These are phyloP conservation scores for Phycomyces nitens DNA, from an alignment of 192 early-diverging fungal genomes.

Conservation along the genomic window DNA sequence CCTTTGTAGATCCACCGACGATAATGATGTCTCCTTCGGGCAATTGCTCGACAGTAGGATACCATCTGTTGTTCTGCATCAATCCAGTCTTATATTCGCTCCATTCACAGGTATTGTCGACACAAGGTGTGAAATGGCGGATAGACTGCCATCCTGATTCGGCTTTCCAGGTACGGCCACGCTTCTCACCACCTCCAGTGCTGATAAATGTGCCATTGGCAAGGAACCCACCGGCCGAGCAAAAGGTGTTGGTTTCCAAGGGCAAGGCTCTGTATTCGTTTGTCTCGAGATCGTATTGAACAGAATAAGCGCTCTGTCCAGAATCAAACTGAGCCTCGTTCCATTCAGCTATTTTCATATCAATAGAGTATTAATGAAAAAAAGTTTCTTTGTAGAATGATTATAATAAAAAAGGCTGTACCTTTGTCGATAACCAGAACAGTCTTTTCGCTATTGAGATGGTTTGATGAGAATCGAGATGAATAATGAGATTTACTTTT, in stretches of 20 bases:
- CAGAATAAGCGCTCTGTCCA: slow-evolving; percentile 40
- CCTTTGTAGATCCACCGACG: slow-evolving; percentile 50
- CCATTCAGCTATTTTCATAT: slow-evolving; percentile 29
- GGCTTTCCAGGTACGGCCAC: slow-evolving; percentile 35
- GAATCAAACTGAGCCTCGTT: slow-evolving; percentile 45
- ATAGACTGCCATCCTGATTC: slow-evolving; percentile 41
- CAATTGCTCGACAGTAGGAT: slow-evolving; percentile 39
- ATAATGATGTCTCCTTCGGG: slow-evolving; percentile 51
- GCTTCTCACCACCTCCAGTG: slow-evolving; percentile 46
- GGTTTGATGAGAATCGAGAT: too few relatives aligned
- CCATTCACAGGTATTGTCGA: slow-evolving; percentile 44
- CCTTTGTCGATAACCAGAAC: slow-evolving; percentile 53
- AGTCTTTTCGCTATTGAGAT: slow-evolving; percentile 39
- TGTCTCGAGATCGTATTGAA: slow-evolving; percentile 46
- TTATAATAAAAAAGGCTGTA: too few relatives aligned
- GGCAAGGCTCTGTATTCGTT: slow-evolving; percentile 42
- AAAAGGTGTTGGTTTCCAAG: slow-evolving; percentile 54
- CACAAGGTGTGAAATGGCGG: slow-evolving; percentile 46
- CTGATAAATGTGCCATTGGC: slow-evolving; percentile 52
- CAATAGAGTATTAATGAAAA: too few relatives aligned
- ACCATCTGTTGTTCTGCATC: slow-evolving; percentile 37
- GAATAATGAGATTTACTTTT: too few relatives aligned
- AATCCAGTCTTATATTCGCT: slow-evolving; percentile 33
- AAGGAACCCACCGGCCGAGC: slow-evolving; percentile 55
- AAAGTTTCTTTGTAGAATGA: not conserved